phyloP scores from a whole-genome alignment of 306 rosid genomes.

The Trichosanthes truncata region DNA sequence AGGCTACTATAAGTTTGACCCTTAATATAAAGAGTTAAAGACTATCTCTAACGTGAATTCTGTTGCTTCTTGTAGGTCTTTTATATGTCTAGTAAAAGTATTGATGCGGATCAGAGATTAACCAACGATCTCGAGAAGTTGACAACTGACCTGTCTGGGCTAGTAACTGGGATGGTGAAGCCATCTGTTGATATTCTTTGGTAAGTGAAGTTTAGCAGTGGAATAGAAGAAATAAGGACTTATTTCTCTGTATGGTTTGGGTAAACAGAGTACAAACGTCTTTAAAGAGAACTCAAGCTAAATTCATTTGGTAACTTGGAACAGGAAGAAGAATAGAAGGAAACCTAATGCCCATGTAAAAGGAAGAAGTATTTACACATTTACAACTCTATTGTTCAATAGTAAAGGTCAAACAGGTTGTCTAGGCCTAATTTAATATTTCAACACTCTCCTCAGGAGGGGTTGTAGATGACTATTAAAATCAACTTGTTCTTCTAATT shows the following conservation, averaged over 20 bases:
- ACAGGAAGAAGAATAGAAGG: background rate
- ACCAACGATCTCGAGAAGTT: constrained; percentile 94
- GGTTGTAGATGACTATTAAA: background rate
- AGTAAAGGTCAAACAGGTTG: constrained; percentile 1
- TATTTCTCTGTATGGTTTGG: background rate
- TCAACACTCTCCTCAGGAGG: background rate
- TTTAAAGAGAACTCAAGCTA: background rate
- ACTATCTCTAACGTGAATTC: background rate
- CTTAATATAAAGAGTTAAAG: background rate
- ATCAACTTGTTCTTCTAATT: background rate
- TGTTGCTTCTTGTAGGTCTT: constrained; percentile 58
- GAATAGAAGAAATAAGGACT: background rate
- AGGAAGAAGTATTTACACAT: background rate
- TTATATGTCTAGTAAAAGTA: constrained; percentile 69
- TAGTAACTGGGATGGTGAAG: constrained; percentile 94
- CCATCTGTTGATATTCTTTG: constrained; percentile 94
- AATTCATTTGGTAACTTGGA: background rate
- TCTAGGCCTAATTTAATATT: background rate
- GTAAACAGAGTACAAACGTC: background rate
- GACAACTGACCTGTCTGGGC: constrained; percentile 77
- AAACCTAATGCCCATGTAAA: background rate
- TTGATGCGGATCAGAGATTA: constrained; percentile 95
- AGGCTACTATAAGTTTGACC: constrained; percentile 11
- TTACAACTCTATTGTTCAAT: background rate
- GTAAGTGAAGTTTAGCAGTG: constrained; percentile 34